Conservation (phyloP, 2,329 filamentous ascomycete genomes). For the Huntiella abstrusa region DNA sequence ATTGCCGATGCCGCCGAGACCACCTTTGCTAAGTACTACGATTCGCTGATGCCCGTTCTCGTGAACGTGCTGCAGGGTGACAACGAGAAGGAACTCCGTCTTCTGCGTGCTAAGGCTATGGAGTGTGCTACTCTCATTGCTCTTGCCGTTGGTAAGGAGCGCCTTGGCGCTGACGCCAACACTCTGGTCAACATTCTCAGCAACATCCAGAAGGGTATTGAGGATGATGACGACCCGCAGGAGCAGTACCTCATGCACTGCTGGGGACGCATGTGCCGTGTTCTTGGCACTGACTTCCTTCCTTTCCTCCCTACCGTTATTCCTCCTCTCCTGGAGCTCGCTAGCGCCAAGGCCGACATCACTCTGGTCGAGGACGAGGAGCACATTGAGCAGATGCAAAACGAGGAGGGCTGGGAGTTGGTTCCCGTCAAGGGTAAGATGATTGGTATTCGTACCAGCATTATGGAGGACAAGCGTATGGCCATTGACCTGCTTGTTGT, state of each 20-base stretch:
- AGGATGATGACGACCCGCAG: conserved; percentile 85
- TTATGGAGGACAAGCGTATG: conserved; percentile 96
- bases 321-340: conserved; percentile 78
- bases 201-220: conserved; percentile 69
- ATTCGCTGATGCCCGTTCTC: conserved; percentile 83
- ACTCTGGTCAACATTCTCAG: conserved; percentile 74
- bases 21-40: conserved; percentile 89
- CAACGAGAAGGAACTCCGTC: conserved; percentile 79
- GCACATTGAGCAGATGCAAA: conserved; percentile 76
- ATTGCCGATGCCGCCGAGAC: conserved; percentile 97
- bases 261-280: conserved; percentile 97
- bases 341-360: conserved; percentile 90
- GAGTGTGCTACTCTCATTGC: conserved; percentile 95
- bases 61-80: conserved; percentile 79
- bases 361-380: conserved; percentile 91
- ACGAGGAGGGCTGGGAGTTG: conserved; percentile 94
- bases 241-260: conserved; percentile 95
- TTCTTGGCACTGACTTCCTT: conserved; percentile 75
- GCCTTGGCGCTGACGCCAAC: conserved; percentile 73
- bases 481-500: conserved; percentile 97
- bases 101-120: conserved; percentile 94
- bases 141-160: conserved; percentile 81
- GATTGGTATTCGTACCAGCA: conserved; percentile 93
- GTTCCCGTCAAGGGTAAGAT: conserved; percentile 95
- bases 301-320: conserved; percentile 87